phyloP scores from a whole-genome alignment of 345 rosid genomes.

The Populus tremula region DNA sequence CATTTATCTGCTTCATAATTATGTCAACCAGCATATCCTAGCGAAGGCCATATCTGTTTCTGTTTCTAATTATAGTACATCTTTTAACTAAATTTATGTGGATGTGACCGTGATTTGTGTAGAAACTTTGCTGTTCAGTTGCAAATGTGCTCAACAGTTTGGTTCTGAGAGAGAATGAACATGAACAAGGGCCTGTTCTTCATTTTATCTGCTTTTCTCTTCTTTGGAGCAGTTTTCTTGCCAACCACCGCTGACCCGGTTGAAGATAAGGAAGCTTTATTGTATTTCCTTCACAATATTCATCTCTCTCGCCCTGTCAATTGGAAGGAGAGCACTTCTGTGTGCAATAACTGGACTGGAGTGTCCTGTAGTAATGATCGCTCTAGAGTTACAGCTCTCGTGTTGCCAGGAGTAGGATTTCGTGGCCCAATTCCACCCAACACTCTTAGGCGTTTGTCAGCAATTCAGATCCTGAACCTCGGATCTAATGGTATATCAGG shows the following conservation, averaged over 20 bases:
- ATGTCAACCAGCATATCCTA: neutral
- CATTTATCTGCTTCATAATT: neutral
- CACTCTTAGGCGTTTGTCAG: constrained; percentile 38
- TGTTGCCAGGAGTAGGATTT: constrained; percentile 40
- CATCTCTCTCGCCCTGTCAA: constrained; percentile 25
- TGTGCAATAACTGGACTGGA: constrained; percentile 36
- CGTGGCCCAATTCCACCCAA: constrained; percentile 31
- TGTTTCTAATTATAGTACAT: constrained; percentile 8
- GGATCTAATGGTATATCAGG: constrained; percentile 36
- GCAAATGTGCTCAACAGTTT: neutral
- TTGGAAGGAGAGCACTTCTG: constrained; percentile 29
- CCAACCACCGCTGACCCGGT: constrained; percentile 34
- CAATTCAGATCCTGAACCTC: constrained; percentile 37
- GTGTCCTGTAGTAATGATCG: constrained; percentile 31
- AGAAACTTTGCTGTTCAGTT: constrained; percentile 9
- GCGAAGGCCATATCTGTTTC: neutral
- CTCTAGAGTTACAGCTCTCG: constrained; percentile 28
- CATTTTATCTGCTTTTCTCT: constrained; percentile 31
- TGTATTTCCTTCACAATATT: constrained; percentile 27
- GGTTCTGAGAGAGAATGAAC: constrained; percentile 19
- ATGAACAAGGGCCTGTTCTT: constrained; percentile 26
- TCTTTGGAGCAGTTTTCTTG: constrained; percentile 36
- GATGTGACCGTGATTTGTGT: constrained; percentile 21
- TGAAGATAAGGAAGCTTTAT: constrained; percentile 40
- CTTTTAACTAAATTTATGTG: constrained; percentile 12